Base-by-base conservation (phyloP, 2,329 filamentous ascomycete species). In the Apiospora pterosperma region DNA sequence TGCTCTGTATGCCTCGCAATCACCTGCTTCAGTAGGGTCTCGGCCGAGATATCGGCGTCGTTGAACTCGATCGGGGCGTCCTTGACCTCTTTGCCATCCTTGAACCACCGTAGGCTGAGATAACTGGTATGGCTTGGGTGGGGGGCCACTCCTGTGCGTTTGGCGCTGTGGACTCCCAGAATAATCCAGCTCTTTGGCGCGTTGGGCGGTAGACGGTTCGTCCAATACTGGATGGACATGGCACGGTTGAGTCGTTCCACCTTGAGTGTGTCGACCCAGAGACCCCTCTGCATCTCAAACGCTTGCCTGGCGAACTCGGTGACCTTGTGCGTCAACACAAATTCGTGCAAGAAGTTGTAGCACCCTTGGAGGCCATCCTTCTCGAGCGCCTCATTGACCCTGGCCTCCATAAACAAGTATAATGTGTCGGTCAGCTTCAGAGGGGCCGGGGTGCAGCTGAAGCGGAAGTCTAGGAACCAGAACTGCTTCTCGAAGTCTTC, bases 401-500 rank as follows among this genome's bases (percentile, higher is more conserved):
- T 88, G 21, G 76, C 77, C 74, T 97, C 92, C 36, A 97, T 79
- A 64, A 87, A 85, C 39, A 82, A 80, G 63, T 90, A 85, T 55
- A 96, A 78, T 4, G 81, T 80, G 31, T 90, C 86, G 0, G 90
- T 83, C 8, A 96, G 72, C 60, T 82, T 79, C 14, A 77, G 78
- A 0, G 91, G 84, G 0, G 88, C 84, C 1, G 95, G 95, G 10
- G 81, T 84, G 75, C 97, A 99, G 16, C 89, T 80, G 70, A 97
- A 93, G 65, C 94, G 88, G 71, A 98, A 89, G 76, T 98, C 94
- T 67, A 98, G 92, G 74, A 98, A 97, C 84, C 91, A 97, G 74
- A 97, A 96, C 71, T 96, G 94, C 63, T 91, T 90, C 36, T 88
- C 83, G 21, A 89, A 87, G 69, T 96, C 90, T 73, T 98, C 94